phyloP scores from a whole-genome alignment of 345 rosid species.

The sweet orange (Citrus sinensis) region DNA sequence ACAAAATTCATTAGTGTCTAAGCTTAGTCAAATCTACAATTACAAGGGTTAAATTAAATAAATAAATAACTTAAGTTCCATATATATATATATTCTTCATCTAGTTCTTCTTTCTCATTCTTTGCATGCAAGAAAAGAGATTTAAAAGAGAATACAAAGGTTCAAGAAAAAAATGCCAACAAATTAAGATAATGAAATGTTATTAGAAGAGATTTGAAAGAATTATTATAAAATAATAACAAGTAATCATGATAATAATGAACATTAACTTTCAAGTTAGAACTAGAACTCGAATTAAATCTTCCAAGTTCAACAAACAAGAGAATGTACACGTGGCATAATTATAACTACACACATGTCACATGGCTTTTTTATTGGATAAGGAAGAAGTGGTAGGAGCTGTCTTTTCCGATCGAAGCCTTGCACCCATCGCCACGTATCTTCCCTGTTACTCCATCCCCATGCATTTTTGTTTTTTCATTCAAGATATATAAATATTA shows the following conservation, averaged over 20 bases:
- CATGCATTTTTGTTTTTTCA: slow-evolving; percentile 2
- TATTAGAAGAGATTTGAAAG: neutral
- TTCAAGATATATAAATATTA: neutral
- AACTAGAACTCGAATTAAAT: neutral
- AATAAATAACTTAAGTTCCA: neutral
- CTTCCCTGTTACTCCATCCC: slow-evolving; percentile 30
- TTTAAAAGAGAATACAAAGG: neutral
- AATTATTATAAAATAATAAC: neutral
- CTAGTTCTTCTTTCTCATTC: neutral
- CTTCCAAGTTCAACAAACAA: neutral
- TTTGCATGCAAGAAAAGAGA: slow-evolving; percentile 26
- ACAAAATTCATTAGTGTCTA: neutral
- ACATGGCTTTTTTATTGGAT: neutral
- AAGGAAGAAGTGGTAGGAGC: slow-evolving; percentile 29
- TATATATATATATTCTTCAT: neutral
- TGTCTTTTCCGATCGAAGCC: slow-evolving; percentile 47
- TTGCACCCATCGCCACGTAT: slow-evolving; percentile 82
- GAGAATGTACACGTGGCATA: slow-evolving; percentile 7
- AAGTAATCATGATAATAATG: neutral
- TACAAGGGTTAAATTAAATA: slow-evolving; percentile 1
- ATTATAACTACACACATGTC: neutral
- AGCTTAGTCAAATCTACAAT: slow-evolving; percentile 18
- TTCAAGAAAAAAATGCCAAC: neutral
- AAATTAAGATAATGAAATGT: neutral
- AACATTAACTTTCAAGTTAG: slow-evolving; percentile 25